Evolutionary conservation across 139 green algal genomes (phyloP), one percentile per base, ranked within the genome.

Genomic region (Chlamydomonas schloesseri): DNA sequence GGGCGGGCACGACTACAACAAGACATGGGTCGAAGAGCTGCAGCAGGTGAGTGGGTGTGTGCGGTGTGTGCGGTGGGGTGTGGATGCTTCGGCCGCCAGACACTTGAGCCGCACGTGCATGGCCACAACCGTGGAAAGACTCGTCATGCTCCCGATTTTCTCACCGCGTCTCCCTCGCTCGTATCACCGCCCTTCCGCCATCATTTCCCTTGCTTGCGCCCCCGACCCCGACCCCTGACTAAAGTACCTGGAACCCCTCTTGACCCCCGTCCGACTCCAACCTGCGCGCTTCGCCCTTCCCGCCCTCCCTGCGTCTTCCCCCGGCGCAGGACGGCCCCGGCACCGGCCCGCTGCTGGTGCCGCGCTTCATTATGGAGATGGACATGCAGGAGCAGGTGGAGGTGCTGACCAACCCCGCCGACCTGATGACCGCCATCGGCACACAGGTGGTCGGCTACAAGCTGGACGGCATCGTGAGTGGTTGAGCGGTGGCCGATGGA

Each of bases 391-490:
- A 88, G 37, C 37, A 87, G 26, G 58, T 82, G 47, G 14, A 64
- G 10, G 11, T 87, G 73, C 74, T 94, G 47, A 53, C 55, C 58
- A 60, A 67, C 29, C 83, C 77, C 0, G 47, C 65, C 0, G 36
- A n/a, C 13, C 60, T 86, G 29, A 26, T 89, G 20, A 34, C 68
- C 23, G 23, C 76, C n/a, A 57, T 93, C 36, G 71, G 82, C 29
- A 60, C 68, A 23, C 81, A 87, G 58, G 79, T 88, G 0, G 47
- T 75, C 2, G 69, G 60, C 29, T 75, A 83, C 33, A 37, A 62
- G n/a, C 92, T 89, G 50, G 92, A 94, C n/a, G 92, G 92, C 37
- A 73, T 92, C 73, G 92, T 92, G 71, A 72, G 88, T 68, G 10
- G 24, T 10, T 15, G 28, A 13, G n/a, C 69, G 34, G 10, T 73